Conservation (phyloP, 805 yeast genomes). For the Lipomyces yamanashiensis region DNA sequence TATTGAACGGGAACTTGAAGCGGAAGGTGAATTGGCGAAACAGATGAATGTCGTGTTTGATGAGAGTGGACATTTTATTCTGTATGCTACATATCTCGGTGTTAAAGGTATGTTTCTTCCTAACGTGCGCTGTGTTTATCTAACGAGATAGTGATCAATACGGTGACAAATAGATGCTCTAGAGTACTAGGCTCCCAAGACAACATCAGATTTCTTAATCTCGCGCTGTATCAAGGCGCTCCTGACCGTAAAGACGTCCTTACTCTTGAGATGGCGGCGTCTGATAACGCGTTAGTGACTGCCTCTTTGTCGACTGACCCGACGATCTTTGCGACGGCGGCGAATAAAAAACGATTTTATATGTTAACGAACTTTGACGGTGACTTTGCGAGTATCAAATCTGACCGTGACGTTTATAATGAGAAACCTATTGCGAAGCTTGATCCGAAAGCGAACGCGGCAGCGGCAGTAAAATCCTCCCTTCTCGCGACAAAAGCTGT, state of each 20-base stretch:
- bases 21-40: slow-evolving; percentile 1
- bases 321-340: slow-evolving; percentile 42
- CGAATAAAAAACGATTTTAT: slow-evolving; percentile 40
- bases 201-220: slow-evolving; percentile 40
- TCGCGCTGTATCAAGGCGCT: slow-evolving; percentile 45
- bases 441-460: slow-evolving; percentile 1
- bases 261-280: slow-evolving; percentile 44
- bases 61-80: slow-evolving; percentile 42
- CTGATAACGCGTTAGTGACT: slow-evolving; percentile 43
- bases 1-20: slow-evolving; percentile 40
- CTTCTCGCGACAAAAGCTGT: slow-evolving; percentile 34
- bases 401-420: slow-evolving; percentile 42
- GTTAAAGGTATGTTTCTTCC: slow-evolving; percentile 37
- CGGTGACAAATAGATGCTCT: slow-evolving; percentile 39
- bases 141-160: slow-evolving; percentile 37
- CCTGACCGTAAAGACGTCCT: slow-evolving; percentile 39
- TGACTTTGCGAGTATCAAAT: slow-evolving; percentile 28
- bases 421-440: slow-evolving; percentile 36
- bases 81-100: slow-evolving; percentile 43
- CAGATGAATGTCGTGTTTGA: slow-evolving; percentile 42
- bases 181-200: slow-evolving; percentile 45
- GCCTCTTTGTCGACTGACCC: slow-evolving; percentile 43
- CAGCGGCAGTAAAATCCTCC: slow-evolving; percentile 18
- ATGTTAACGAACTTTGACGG: slow-evolving; percentile 41
- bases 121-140: neutral